A percentile compares a stretch with the other conserved stretches of the same genome.
phyloP scores from a whole-genome alignment of 2,329 filamentous ascomycete genomes.

The Gaeumannomyces sp. region DNA sequence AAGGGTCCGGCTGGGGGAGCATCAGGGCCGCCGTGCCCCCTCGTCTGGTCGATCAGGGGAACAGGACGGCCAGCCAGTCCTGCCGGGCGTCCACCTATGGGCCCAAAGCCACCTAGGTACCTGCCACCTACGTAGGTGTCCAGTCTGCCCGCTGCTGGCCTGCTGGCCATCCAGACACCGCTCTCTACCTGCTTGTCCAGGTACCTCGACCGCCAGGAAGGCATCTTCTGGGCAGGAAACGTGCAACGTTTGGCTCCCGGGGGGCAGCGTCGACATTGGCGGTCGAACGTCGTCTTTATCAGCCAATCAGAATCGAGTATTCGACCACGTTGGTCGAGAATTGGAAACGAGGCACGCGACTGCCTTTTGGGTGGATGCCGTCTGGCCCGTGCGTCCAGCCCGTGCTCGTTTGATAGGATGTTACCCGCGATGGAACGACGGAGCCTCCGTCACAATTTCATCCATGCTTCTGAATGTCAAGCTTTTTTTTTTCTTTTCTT shows the following conservation, averaged over 20 bases:
- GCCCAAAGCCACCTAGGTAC: too few relatives aligned
- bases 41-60: not conserved
- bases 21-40: not conserved
- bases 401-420: conserved; percentile 6
- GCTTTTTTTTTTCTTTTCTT: not conserved
- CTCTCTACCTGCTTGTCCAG: not conserved
- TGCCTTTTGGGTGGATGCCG: not conserved
- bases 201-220: not conserved
- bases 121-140: too few relatives aligned
- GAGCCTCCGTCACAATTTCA: not conserved
- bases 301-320: conserved; percentile 5
- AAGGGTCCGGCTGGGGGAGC: not conserved
- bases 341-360: conserved; percentile 10
- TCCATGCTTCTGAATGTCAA: not conserved
- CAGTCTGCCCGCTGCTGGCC: too few relatives aligned
- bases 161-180: not conserved
- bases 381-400: not conserved
- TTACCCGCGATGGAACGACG: not conserved
- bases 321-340: conserved; percentile 9
- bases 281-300: not conserved
- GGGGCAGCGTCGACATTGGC: not conserved
- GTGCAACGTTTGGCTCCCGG: not conserved
- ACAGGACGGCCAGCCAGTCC: not conserved
- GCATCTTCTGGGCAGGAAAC: not conserved
- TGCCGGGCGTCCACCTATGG: too few relatives aligned